Evolutionary conservation across 139 green algal genomes (phyloP), one percentile per base, ranked within the genome.

Genomic region (Chlorella ohadii): DNA sequence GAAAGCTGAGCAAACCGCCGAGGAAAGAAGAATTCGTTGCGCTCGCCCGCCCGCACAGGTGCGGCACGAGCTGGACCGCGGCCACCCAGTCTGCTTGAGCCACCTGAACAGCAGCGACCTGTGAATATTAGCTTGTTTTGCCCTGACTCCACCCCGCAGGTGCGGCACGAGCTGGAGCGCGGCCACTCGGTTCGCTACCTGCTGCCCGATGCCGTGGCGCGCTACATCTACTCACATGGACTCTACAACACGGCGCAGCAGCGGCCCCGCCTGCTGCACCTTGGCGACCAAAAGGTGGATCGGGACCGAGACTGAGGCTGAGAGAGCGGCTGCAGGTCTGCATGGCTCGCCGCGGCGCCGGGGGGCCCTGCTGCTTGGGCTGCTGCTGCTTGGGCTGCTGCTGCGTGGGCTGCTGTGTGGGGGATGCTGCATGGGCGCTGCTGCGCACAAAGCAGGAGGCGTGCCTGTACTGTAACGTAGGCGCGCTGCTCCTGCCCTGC

Each of bases 91-190:
- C 27, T 67, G 79, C 16, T 88, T n/a, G n/a, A n/a, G n/a, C n/a
- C n/a, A n/a, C n/a, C n/a, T n/a, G n/a, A n/a, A n/a, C n/a, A n/a
- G n/a, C n/a, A n/a, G n/a, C n/a, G n/a, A n/a, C n/a, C n/a, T n/a
- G n/a, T n/a, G n/a, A n/a, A n/a, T n/a, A n/a, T n/a, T n/a, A n/a
- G n/a, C n/a, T n/a, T n/a, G n/a, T n/a, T n/a, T n/a, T n/a, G n/a
- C n/a, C n/a, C n/a, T n/a, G n/a, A n/a, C n/a, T n/a, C n/a, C n/a
- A n/a, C n/a, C n/a, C 27, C 34, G 39, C 70, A 83, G 56, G 81
- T 93, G 20, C 78, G 89, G 34, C 59, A 84, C 23, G 78, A 92
- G 39, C 44, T 93, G 55, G 66, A 87, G 74, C 84, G 82, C 61
- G 85, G 85, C 25, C 75, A 80, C 31, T 75, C 78, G 13, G 78